phyloP scores from a whole-genome alignment of 495 filamentous ascomycete species.

The Talaromyces thailandensis region DNA sequence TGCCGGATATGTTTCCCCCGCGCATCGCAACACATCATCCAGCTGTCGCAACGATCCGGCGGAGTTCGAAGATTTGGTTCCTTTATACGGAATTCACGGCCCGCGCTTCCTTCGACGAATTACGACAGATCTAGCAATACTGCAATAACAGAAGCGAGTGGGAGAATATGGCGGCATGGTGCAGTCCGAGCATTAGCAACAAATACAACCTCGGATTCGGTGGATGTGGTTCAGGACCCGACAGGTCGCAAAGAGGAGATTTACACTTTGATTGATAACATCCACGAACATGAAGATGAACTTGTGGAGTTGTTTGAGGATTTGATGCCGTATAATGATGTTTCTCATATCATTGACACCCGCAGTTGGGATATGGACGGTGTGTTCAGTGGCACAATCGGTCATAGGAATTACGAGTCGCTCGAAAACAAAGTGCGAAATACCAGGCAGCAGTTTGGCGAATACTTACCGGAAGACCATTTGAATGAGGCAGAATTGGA shows the following conservation, averaged over 20 bases:
- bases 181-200: neutral
- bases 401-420: slow-evolving; percentile 26
- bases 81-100: neutral
- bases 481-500: slow-evolving; percentile 60
- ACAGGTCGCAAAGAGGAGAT: slow-evolving; percentile 18
- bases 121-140: neutral
- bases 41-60: slow-evolving; percentile 1
- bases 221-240: neutral
- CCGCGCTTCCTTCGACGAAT: neutral
- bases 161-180: neutral
- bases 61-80: slow-evolving; percentile 7
- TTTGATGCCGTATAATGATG: slow-evolving; percentile 21
- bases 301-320: slow-evolving; percentile 28
- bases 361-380: slow-evolving; percentile 15
- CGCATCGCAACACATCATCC: neutral
- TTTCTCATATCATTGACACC: slow-evolving; percentile 12
- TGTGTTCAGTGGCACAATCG: slow-evolving; percentile 15
- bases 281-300: slow-evolving; percentile 26
- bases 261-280: slow-evolving; percentile 29
- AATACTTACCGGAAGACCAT: slow-evolving; percentile 65
- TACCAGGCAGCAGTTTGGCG: slow-evolving; percentile 66
- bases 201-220: neutral
- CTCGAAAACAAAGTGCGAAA: slow-evolving; percentile 57
- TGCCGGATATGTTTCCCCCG: slow-evolving; percentile 18
- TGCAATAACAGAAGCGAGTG: neutral